Base-by-base conservation (phyloP, 768 basidiomycete species). In the Russula lepida region DNA sequence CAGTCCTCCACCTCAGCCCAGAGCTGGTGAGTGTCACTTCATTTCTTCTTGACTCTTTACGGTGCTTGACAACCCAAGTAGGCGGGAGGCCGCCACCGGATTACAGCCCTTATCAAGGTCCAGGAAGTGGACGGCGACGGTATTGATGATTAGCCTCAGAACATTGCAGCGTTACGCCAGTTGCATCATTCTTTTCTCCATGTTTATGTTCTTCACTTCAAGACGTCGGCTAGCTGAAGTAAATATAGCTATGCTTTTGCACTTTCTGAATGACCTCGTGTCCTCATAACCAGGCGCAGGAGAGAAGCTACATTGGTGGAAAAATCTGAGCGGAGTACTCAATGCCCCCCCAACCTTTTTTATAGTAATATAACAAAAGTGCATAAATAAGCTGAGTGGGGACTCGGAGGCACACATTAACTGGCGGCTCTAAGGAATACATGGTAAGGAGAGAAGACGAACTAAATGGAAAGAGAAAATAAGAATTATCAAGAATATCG, bases 91-190 rank as follows among this genome's bases (percentile, higher is more conserved):
- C 89, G 28, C 88, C 90, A 21, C 90, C 89, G 43, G 89, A 92
- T 74, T 92, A 92, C 65, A 84, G 89, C 9, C 90, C 90, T 19
- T 92, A 92, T 66, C 85, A 86, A 70, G 88, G 89, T n/a, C 90
- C 89, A 1, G 76, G 76, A 59, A 63, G 63, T 32, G 58, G 59
- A 19, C 49, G 65, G 48, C 63, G 65, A 44, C 59, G 65, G 21
- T 65, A 56, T 41, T 65, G 54, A 47, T 53, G 32, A 17, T 56
- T 46, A 55, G 6, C 33, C 43, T 17, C n/a, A n/a, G 27, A 33
- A 48, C 35, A 12, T 19, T 53, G 30, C 33, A 21, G 41, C 39
- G 25, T 30, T 39, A 30, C 9, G 23, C 11, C 41, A 17, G 33
- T 37, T 43, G 21, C 44, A 43, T 53, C 44, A 43, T 53, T 25